Conservation (phyloP, 192 early-diverging fungal species). For the Pecoramyces ruminantium region DNA sequence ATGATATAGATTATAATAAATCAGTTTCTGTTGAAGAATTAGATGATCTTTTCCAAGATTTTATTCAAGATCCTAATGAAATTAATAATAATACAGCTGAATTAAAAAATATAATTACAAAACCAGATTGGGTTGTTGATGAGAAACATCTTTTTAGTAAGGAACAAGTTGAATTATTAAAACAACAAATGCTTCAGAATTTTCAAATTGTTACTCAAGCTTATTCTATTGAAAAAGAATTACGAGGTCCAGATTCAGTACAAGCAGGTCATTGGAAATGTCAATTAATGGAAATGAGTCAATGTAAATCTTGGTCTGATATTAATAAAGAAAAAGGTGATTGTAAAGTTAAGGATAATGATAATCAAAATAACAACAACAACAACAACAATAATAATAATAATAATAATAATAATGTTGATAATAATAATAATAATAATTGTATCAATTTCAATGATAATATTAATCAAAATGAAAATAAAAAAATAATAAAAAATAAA, state of each 20-base stretch:
- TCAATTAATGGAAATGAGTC: slow-evolving; percentile 13
- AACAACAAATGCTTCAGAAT: slow-evolving; percentile 23
- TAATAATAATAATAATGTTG: too few species aligned
- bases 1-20: background rate
- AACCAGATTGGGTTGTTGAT: background rate
- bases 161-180: slow-evolving; percentile 23
- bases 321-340: background rate
- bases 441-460: too few species aligned
- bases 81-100: background rate
- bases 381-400: too few species aligned
- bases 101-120: background rate
- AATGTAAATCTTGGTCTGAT: background rate
- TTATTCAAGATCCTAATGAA: background rate
- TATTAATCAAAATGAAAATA: too few species aligned
- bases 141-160: slow-evolving; percentile 11
- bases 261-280: slow-evolving; percentile 20
- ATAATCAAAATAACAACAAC: too few species aligned
- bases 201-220: slow-evolving; percentile 31
- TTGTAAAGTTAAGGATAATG: background rate
- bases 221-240: slow-evolving; percentile 15
- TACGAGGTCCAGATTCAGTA: slow-evolving; percentile 10
- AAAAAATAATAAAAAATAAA: too few species aligned
- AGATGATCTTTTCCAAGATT: background rate
- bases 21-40: background rate
- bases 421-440: too few species aligned